Evolutionary conservation across 805 yeast genomes (phyloP), one percentile per base, ranked within the genome.

Genomic region (Metschnikowia amazonensis): DNA sequence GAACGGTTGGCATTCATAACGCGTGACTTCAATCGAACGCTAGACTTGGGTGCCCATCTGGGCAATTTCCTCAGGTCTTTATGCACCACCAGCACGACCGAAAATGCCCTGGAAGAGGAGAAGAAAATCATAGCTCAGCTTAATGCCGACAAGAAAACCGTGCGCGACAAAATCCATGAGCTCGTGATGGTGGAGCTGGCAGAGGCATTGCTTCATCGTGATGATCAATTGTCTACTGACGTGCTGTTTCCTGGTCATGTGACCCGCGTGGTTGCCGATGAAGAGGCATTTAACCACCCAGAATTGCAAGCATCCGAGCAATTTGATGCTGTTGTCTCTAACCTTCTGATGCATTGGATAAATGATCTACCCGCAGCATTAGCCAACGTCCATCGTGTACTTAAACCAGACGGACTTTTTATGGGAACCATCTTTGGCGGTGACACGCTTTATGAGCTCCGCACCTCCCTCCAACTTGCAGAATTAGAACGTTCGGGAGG

Each of bases 401-500:
- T 88, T 30, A 79, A 78, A 48, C 92, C 92, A 1, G 95, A 88
- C 62, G 92, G 95, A 1, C 70, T 89, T 58, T 85, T 88, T 53
- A 74, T 88, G 73, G 95, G 86, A 1, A 77, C 89, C 18, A 76
- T 88, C 75, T 77, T 86, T 53, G 94, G 92, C 17, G 92, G 90
- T 9, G 96, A 88, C 59, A 84, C 95, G 1, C 64, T 88, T n/a
- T 88, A 80, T 57, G 96, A 88, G 62, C 71, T 88, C 48, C 74
- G 96, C 40, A 84, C 95, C 0, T 72, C 89, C 2, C 67, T 88
- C 36, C 96, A 88, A 62, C 66, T 88, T 46, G 95, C 95, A 0
- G 96, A 88, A 58, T 67, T 82, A 66, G 95, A 88, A 59, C 71
- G 95, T 42, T 69, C 65, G 37, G 94, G 95, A 8, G 89, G 95